phyloP scores from a whole-genome alignment of 2,329 filamentous ascomycete species.

The Xylaria polymorpha region DNA sequence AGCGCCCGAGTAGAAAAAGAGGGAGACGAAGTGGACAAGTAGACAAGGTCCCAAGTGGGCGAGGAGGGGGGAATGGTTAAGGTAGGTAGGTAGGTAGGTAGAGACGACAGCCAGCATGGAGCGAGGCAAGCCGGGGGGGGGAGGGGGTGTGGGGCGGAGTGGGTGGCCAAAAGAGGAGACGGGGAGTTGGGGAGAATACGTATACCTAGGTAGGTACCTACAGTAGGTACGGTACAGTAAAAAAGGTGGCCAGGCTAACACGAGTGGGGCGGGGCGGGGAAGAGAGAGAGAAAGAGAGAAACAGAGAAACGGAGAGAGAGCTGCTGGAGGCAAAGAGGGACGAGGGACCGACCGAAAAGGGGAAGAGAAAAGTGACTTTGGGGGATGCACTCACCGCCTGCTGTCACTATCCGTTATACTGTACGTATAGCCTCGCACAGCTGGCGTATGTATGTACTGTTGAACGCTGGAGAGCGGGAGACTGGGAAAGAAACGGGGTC shows the following conservation, averaged over 20 bases:
- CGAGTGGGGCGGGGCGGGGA: too few species aligned
- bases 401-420: constrained; percentile 15
- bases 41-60: constrained; percentile 39
- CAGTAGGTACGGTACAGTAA: neutral
- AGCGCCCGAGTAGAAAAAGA: constrained; percentile 38
- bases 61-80: constrained; percentile 35
- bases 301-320: neutral
- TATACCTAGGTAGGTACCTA: too few species aligned
- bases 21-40: constrained; percentile 42
- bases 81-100: too few species aligned
- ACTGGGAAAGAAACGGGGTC: constrained; percentile 10
- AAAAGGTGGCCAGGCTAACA: constrained; percentile 24
- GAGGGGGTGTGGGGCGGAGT: constrained; percentile 12
- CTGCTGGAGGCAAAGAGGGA: neutral
- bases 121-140: constrained; percentile 31
- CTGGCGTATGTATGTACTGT: neutral
- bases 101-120: constrained; percentile 17
- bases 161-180: constrained; percentile 14
- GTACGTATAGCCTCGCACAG: constrained; percentile 15
- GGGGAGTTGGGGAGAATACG: neutral
- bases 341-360: constrained; percentile 16
- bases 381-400: constrained; percentile 24
- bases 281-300: too few species aligned
- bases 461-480: constrained; percentile 18
- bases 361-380: constrained; percentile 28